Base-by-base conservation (phyloP, 164 flowering plant genomes). In the Umbellularia californica region DNA sequence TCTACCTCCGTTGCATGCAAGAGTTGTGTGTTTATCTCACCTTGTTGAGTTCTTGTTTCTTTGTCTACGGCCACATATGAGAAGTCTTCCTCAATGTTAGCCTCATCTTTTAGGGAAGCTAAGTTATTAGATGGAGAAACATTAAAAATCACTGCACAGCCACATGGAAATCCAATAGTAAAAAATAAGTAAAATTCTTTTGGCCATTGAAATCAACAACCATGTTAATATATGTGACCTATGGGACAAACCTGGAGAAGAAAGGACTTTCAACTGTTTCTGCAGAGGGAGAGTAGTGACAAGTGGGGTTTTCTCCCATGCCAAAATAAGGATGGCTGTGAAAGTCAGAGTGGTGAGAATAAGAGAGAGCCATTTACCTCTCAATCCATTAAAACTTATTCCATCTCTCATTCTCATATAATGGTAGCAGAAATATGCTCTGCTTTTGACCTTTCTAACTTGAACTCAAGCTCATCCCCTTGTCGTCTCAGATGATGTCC, bases 251-350 rank as follows among this genome's bases (percentile, higher is more conserved):
- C 72, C 72, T 70, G 72, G 72, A 50, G 72, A 50, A 51, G 33
- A 3, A 30, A 22, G 13, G 33, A 70, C 51, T 30, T 51, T 20
- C 28, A 70, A 20, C 62, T 2, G 62, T 24, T 41, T 23, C 17
- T 69, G 71, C 35, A 84, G 72, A 12, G 60, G 72, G 62, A 51
- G 62, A 51, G 23, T 15, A 60, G 74, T 75, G 23, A 79, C 70
- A 71, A 82, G 74, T 47, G 92, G 90, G 60, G 82, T 87, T 68
- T 81, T 87, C 82, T 89, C 91, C 87, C 85, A 85, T 19, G 83
- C 74, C 87, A 87, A 86, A 64, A 90, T 74, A 33, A 88, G 79
- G 69, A 89, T 47, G 22, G 89, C 84, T 28, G 83, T 80, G 67
- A 81, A 78, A 55, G 79, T 22, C 27, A 92, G 81, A 65, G 74